These are phyloP conservation scores for Elongisporangium anandrum DNA, from an alignment of 352 stramenopile species.

Conservation along the genomic window DNA sequence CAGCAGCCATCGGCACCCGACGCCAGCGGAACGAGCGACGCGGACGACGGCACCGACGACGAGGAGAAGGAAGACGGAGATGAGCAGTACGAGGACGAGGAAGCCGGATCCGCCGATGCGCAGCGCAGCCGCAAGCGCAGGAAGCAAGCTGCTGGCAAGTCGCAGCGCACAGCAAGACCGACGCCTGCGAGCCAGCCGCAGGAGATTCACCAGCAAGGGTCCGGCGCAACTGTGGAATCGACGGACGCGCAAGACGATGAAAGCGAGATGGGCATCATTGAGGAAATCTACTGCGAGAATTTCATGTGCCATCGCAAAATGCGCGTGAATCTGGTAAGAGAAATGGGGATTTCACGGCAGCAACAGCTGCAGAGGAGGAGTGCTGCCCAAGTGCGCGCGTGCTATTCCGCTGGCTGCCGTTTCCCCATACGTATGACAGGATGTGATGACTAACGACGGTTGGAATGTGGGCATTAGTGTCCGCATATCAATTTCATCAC, in stretches of 20 bases:
- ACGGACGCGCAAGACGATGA: conserved; percentile 1
- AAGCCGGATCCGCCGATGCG: not conserved
- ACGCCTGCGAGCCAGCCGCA: not conserved
- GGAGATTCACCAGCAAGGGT: not conserved
- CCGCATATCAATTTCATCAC: conserved; percentile 88
- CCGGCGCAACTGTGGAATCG: not conserved
- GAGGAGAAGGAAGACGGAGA: not conserved
- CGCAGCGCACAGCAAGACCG: not conserved
- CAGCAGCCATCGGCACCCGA: not conserved
- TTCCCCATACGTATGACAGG: not conserved
- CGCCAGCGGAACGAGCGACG: not conserved
- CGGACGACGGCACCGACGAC: not conserved
- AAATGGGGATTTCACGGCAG: not conserved
- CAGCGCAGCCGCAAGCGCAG: not conserved
- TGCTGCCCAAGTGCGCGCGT: not conserved
- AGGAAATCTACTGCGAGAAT: conserved; percentile 95
- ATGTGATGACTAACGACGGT: not conserved
- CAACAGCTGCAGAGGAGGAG: not conserved
- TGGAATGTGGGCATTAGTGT: conserved; percentile 12
- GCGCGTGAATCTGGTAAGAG: conserved; percentile 63
- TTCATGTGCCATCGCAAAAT: conserved; percentile 98
- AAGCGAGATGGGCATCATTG: conserved; percentile 92
- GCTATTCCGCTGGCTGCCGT: not conserved
- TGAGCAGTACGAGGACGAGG: not conserved
- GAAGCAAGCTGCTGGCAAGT: not conserved